A percentile compares a stretch with the other conserved stretches of the same genome.
phyloP scores from a whole-genome alignment of 2,329 filamentous ascomycete species.

The Aspergillus brunneoviolaceus region DNA sequence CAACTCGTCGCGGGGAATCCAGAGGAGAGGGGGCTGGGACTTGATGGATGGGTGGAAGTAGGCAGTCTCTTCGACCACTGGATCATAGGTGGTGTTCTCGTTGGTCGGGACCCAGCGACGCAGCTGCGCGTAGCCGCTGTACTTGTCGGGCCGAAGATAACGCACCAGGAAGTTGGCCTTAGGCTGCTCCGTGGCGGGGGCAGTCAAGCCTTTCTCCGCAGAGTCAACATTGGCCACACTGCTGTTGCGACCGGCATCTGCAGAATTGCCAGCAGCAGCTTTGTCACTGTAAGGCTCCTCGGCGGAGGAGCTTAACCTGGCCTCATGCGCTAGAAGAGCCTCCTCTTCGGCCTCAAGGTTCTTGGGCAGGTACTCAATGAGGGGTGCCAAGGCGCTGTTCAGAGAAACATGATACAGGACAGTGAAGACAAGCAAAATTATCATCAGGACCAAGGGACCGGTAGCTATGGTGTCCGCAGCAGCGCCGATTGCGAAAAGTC shows the following conservation, averaged over 20 bases:
- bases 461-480: slow-evolving; percentile 62
- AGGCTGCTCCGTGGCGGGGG: slow-evolving; percentile 27
- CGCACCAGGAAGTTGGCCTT: slow-evolving; percentile 39
- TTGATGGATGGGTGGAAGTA: slow-evolving; percentile 72
- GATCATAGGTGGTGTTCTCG: slow-evolving; percentile 59
- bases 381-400: slow-evolving; percentile 69
- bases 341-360: slow-evolving; percentile 63
- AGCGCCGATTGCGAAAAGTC: slow-evolving; percentile 71
- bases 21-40: slow-evolving; percentile 66
- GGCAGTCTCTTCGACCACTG: slow-evolving; percentile 63
- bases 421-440: slow-evolving; percentile 73
- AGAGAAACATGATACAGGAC: slow-evolving; percentile 71
- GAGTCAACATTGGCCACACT: slow-evolving; percentile 32
- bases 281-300: slow-evolving; percentile 25
- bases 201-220: slow-evolving; percentile 38
- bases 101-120: slow-evolving; percentile 66
- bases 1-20: slow-evolving; percentile 75
- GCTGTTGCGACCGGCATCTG: slow-evolving; percentile 18
- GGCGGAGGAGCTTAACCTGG: slow-evolving; percentile 16
- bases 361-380: slow-evolving; percentile 76
- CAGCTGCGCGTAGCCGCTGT: slow-evolving; percentile 69
- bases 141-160: slow-evolving; percentile 76
- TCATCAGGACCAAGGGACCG: slow-evolving; percentile 72
- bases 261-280: slow-evolving; percentile 12
- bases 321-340: slow-evolving; percentile 42